Conservation (phyloP, 2,329 filamentous ascomycete genomes). For the Penicillium concentricum region DNA sequence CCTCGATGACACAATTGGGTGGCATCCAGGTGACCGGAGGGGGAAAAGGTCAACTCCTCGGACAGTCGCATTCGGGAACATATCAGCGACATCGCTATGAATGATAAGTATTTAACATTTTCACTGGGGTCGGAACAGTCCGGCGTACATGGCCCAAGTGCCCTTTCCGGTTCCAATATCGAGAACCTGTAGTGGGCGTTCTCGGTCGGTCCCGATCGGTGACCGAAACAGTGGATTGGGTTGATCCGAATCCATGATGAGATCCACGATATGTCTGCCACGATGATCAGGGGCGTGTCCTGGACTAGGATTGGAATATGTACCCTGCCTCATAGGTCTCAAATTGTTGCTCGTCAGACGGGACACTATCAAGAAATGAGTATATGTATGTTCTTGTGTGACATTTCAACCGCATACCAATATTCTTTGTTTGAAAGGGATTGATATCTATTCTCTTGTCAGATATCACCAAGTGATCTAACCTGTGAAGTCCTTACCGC, state of each 20-base stretch:
- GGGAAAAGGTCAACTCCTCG: slow-evolving; percentile 28
- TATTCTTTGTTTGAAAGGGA: slow-evolving; percentile 6
- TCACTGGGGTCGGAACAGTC: not conserved
- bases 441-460: slow-evolving; percentile 1
- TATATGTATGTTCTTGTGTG: not conserved
- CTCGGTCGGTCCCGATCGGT: slow-evolving; percentile 3
- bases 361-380: not conserved
- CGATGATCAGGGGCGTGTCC: not conserved
- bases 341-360: slow-evolving; percentile 8
- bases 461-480: not conserved
- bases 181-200: slow-evolving; percentile 9
- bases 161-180: slow-evolving; percentile 18
- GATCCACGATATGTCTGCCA: slow-evolving; percentile 13
- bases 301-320: not conserved
- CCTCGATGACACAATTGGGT: slow-evolving; percentile 30
- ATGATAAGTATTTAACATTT: not conserved
- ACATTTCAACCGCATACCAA: not conserved
- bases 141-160: slow-evolving; percentile 20
- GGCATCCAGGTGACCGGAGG: slow-evolving; percentile 24
- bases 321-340: slow-evolving; percentile 10
- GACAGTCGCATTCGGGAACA: slow-evolving; percentile 20
- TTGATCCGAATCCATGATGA: slow-evolving; percentile 14
- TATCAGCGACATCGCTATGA: slow-evolving; percentile 21
- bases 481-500: not conserved
- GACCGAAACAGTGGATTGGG: slow-evolving; percentile 13